Evolutionary conservation across 352 stramenopile species (phyloP).

Genomic region (Albugo laibachii): DNA sequence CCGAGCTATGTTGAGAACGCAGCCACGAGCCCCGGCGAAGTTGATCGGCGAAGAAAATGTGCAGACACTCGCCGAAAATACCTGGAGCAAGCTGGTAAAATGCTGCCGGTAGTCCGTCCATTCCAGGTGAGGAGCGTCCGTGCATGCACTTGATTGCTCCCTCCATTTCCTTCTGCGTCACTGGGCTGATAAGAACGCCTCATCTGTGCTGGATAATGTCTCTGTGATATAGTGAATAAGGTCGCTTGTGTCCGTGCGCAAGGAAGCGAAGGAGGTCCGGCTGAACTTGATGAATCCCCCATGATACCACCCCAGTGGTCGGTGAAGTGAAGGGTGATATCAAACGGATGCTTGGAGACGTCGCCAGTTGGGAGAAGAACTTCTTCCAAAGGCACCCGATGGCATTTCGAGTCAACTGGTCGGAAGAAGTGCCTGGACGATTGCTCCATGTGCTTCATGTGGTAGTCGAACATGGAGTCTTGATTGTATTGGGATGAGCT

Average conservation of each 20-base stretch:
- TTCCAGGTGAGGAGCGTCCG: background rate
- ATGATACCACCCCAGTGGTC: no score
- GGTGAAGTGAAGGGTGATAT: no score
- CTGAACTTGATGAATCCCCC: background rate
- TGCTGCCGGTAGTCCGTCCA: conserved; percentile 5
- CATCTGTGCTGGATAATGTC: no score
- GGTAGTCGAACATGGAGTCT: no score
- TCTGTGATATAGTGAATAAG: background rate
- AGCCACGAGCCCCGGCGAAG: conserved; percentile 7
- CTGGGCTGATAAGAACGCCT: background rate
- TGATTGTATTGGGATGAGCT: no score
- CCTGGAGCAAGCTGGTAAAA: conserved; percentile 11
- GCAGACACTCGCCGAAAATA: conserved; percentile 8
- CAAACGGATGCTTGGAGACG: no score
- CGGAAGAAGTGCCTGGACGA: no score
- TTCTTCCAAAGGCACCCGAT: no score
- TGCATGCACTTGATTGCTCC: background rate
- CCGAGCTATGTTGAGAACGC: conserved; percentile 6
- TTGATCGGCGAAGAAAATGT: conserved; percentile 8
- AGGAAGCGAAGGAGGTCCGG: background rate
- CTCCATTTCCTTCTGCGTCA: background rate
- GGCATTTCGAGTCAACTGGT: no score
- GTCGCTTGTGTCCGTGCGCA: no score
- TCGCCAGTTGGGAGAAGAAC: no score
- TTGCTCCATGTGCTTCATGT: no score